Conservation (phyloP, 2,329 filamentous ascomycete genomes). For the Madurella fahalii region DNA sequence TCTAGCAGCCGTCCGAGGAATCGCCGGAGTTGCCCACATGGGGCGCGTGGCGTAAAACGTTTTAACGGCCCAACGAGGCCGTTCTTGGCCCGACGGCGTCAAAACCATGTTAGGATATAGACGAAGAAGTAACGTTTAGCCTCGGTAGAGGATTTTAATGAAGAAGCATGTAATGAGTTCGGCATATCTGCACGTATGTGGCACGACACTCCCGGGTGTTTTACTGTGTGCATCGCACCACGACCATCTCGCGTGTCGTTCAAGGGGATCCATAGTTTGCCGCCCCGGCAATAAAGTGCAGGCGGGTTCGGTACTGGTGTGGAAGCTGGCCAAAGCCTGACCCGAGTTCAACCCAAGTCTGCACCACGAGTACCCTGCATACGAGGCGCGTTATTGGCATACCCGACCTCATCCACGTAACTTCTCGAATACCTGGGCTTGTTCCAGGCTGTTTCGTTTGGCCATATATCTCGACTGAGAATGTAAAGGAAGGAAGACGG, state of each 20-base stretch:
- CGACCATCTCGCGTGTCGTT: no score
- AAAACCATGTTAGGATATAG: conserved; percentile 3
- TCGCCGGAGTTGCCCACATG: neutral
- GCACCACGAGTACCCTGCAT: no score
- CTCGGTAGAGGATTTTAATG: conserved; percentile 8
- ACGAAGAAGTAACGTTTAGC: conserved; percentile 5
- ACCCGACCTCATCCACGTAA: no score
- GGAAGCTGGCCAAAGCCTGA: neutral
- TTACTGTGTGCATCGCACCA: no score
- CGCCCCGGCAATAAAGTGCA: neutral
- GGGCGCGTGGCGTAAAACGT: neutral
- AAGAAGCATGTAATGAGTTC: neutral
- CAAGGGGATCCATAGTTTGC: conserved; percentile 1
- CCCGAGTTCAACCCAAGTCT: no score
- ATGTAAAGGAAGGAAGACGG: no score
- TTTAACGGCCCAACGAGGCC: neutral
- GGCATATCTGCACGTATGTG: no score
- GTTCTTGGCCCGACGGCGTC: neutral
- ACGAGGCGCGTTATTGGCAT: no score
- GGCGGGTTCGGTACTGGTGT: neutral
- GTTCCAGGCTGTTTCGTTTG: no score
- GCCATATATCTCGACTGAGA: no score
- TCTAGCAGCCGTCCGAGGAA: neutral
- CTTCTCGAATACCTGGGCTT: no score
- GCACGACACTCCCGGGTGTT: no score